A percentile compares a stretch with the other conserved stretches of the same genome.
phyloP scores from a whole-genome alignment of 2,329 filamentous ascomycete species.

The Metarhizium robertsii region DNA sequence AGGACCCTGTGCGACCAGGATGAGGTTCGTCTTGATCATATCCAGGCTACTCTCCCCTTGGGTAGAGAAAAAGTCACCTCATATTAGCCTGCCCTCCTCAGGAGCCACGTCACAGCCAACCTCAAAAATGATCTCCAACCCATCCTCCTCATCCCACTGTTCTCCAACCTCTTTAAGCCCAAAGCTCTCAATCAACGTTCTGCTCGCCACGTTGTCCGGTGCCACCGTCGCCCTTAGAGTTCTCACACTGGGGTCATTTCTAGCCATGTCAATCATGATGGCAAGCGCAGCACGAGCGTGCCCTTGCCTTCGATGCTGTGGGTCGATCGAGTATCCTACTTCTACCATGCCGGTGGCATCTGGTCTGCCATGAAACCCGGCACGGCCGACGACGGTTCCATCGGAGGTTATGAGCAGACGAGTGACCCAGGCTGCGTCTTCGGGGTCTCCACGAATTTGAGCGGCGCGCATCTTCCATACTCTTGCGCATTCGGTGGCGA shows the following conservation, averaged over 20 bases:
- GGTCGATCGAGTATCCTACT: too few relatives aligned
- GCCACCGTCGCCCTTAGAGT: neutral
- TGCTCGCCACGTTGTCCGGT: neutral
- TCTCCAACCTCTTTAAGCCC: neutral
- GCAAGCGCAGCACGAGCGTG: too few relatives aligned
- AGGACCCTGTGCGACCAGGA: too few relatives aligned
- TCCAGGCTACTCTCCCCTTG: too few relatives aligned
- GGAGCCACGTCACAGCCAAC: neutral
- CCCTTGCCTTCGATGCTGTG: too few relatives aligned
- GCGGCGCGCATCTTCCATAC: neutral
- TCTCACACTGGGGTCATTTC: neutral
- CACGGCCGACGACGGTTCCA: neutral
- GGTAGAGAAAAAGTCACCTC: too few relatives aligned
- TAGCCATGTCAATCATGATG: too few relatives aligned
- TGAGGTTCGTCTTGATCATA: too few relatives aligned
- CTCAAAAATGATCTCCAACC: neutral
- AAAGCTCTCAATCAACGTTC: neutral
- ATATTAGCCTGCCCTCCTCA: too few relatives aligned
- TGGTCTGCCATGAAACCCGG: neutral
- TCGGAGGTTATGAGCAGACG: neutral
- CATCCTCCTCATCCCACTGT: conserved; percentile 2
- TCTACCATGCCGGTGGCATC: too few relatives aligned
- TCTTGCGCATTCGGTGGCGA: neutral
- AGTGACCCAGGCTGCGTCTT: neutral
- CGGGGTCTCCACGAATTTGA: neutral